Evolutionary conservation across 2,329 filamentous ascomycete genomes (phyloP).

Genomic region (Diaporthe citrichinensis): DNA sequence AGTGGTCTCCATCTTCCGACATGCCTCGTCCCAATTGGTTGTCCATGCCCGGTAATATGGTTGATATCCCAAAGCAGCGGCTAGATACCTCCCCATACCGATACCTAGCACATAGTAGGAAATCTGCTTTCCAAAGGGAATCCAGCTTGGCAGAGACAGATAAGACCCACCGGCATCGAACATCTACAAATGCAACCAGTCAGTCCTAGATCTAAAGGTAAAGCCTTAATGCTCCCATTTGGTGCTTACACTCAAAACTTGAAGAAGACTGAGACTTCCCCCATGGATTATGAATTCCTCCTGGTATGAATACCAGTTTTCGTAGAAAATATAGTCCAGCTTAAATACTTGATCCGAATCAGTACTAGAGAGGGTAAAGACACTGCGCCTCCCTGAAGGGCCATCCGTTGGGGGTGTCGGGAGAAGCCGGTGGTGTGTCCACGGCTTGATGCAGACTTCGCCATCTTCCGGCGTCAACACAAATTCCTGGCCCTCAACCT

Average conservation of each 20-base stretch:
- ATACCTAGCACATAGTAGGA: conserved; percentile 49
- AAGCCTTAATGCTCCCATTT: rapidly evolving
- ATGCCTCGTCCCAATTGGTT: conserved; percentile 54
- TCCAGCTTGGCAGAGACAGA: conserved; percentile 53
- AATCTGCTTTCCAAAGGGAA: conserved; percentile 50
- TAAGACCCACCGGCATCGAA: conserved; percentile 57
- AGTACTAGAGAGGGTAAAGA: conserved; percentile 47
- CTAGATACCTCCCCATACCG: conserved; percentile 55
- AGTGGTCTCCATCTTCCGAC: conserved; percentile 51
- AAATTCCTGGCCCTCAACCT: conserved; percentile 47
- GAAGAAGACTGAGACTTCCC: conserved; percentile 14
- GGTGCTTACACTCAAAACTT: conserved; percentile 7
- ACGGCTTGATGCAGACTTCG: conserved; percentile 9
- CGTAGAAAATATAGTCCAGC: conserved; percentile 52
- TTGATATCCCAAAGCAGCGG: conserved; percentile 55
- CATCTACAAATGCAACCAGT: conserved; percentile 48
- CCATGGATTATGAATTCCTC: conserved; percentile 49
- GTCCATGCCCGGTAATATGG: conserved; percentile 55
- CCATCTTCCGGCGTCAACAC: conserved; percentile 42
- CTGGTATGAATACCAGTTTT: conserved; percentile 54
- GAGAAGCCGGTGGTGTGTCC: conserved; percentile 9
- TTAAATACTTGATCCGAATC: conserved; percentile 47
- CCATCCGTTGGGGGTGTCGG: not conserved
- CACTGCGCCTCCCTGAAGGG: not conserved
- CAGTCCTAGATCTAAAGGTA: not conserved